Evolutionary conservation across 768 basidiomycete genomes (phyloP).

Genomic region (Leccinum rimulosum): DNA sequence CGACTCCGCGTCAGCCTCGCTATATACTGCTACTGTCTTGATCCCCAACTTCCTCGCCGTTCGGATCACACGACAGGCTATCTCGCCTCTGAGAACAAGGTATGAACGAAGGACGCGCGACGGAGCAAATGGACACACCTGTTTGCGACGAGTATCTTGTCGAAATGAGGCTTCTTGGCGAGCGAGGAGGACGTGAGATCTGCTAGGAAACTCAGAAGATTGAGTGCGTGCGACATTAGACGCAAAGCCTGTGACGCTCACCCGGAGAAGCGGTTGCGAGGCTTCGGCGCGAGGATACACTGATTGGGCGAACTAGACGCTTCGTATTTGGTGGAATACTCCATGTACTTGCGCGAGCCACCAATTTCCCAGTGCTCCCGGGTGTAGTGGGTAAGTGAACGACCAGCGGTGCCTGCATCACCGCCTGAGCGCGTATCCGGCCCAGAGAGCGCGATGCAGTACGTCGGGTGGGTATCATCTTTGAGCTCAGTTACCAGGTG

Average conservation of each 20-base stretch:
- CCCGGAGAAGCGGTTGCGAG: constrained; percentile 19
- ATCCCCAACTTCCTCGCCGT: constrained; percentile 87
- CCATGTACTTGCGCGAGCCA: constrained; percentile 3
- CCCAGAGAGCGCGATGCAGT: constrained; percentile 24
- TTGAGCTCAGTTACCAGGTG: background rate
- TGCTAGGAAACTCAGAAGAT: background rate
- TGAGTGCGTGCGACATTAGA: background rate
- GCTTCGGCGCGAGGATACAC: constrained; percentile 1
- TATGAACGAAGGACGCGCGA: background rate
- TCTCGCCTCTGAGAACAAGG: constrained; percentile 69
- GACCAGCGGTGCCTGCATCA: constrained; percentile 5
- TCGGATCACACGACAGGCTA: constrained; percentile 91
- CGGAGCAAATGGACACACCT: constrained; percentile 38
- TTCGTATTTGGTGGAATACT: background rate
- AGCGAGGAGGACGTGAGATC: constrained; percentile 1
- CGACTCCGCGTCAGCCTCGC: constrained; percentile 78
- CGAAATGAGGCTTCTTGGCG: constrained; percentile 57
- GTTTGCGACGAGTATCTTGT: constrained; percentile 92
- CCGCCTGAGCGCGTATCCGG: constrained; percentile 18
- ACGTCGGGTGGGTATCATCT: constrained; percentile 33
- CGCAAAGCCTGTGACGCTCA: constrained; percentile 6
- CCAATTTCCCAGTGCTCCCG: constrained; percentile 9
- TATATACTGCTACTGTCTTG: constrained; percentile 89
- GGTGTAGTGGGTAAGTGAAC: constrained; percentile 7
- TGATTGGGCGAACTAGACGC: background rate